Evolutionary conservation across 805 yeast species (phyloP).

Genomic region (Wickerhamiella siamensis): DNA sequence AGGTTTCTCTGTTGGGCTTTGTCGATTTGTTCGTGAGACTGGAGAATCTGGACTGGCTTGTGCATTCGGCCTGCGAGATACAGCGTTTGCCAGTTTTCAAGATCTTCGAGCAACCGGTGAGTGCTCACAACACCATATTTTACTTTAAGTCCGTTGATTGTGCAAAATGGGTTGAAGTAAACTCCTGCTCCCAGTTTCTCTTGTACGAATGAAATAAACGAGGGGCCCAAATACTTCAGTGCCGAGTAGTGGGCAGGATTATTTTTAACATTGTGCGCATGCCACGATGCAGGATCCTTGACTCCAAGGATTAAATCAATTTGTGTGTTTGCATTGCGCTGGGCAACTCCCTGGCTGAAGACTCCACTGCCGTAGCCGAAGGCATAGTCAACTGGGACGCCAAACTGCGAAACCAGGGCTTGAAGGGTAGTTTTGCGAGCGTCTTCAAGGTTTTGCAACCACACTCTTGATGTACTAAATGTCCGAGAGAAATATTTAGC

Average conservation of each 20-base stretch:
- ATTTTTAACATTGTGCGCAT: conserved; percentile 50
- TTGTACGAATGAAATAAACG: conserved; percentile 43
- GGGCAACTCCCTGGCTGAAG: conserved; percentile 51
- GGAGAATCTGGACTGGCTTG: conserved; percentile 75
- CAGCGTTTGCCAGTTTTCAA: conserved; percentile 71
- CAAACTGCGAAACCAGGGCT: conserved; percentile 40
- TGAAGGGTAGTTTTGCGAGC: conserved; percentile 23
- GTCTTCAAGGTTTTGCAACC: background rate
- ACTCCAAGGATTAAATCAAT: conserved; percentile 79
- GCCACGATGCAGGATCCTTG: conserved; percentile 62
- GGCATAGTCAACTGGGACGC: conserved; percentile 61
- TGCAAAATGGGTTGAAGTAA: conserved; percentile 82
- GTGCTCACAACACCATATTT: conserved; percentile 80
- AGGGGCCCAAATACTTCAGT: conserved; percentile 44
- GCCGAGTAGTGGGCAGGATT: conserved; percentile 68
- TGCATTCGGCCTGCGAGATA: conserved; percentile 88
- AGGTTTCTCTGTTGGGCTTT: conserved; percentile 41
- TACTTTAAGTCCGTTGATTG: conserved; percentile 42
- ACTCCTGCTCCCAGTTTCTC: conserved; percentile 67
- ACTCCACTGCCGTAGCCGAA: conserved; percentile 96
- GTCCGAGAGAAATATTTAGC: too few species aligned
- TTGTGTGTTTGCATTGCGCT: conserved; percentile 35
- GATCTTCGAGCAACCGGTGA: conserved; percentile 46
- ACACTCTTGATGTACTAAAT: background rate
- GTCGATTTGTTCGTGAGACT: conserved; percentile 18